phyloP scores from a whole-genome alignment of 345 rosid genomes.

The Xanthoceras sorbifolium region DNA sequence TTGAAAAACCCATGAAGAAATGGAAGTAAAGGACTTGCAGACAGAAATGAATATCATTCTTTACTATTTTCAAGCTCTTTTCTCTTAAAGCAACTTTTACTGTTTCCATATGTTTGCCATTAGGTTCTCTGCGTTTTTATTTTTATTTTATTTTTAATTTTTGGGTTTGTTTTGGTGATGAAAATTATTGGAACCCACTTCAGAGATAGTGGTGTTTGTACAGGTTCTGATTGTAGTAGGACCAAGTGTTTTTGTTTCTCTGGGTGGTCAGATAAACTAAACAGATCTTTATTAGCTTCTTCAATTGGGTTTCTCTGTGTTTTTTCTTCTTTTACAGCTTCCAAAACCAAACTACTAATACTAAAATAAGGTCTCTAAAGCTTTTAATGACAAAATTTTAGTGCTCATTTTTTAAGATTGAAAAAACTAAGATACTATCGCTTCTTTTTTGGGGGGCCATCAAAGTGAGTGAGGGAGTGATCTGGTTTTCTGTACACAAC shows the following conservation, averaged over 20 bases:
- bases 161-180: not conserved
- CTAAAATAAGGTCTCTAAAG: no score
- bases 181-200: constrained; percentile 15
- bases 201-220: not conserved
- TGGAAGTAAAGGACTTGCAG: not conserved
- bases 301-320: not conserved
- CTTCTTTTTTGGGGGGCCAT: not conserved
- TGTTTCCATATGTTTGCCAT: not conserved
- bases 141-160: not conserved
- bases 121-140: not conserved
- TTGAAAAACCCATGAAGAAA: not conserved
- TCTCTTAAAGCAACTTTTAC: not conserved
- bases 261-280: constrained; percentile 1
- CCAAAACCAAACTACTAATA: not conserved
- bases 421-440: constrained; percentile 1
- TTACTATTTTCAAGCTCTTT: not conserved
- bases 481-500: constrained; percentile 10
- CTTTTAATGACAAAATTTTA: not conserved
- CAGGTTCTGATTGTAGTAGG: constrained; percentile 20
- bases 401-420: constrained; percentile 7
- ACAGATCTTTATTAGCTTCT: constrained; percentile 18
- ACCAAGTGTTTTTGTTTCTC: constrained; percentile 10
- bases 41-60: not conserved
- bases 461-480: constrained; percentile 17
- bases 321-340: no score